These are phyloP conservation scores for Taiozyma sp. DNA, from an alignment of 1,139 yeast species.

Conservation along the genomic window DNA sequence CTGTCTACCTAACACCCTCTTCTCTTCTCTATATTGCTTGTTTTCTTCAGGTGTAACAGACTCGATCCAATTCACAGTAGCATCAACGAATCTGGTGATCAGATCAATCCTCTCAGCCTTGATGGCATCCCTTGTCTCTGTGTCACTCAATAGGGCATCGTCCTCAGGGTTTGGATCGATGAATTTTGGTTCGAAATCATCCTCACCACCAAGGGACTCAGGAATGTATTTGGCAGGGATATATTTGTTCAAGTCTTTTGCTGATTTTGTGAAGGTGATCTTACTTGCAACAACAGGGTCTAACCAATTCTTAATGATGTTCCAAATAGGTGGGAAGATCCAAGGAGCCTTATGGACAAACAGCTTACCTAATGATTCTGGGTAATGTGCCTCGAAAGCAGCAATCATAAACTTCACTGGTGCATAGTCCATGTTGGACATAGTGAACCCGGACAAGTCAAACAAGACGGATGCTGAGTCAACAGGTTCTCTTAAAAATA, in stretches of 20 bases:
- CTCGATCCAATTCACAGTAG: constrained; percentile 67
- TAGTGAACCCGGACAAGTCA: constrained; percentile 68
- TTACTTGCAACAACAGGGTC: constrained; percentile 87
- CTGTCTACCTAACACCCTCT: constrained; percentile 43
- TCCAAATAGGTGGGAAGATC: constrained; percentile 86
- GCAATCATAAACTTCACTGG: constrained; percentile 75
- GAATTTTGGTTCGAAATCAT: constrained; percentile 48
- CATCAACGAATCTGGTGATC: constrained; percentile 42
- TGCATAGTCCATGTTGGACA: constrained; percentile 77
- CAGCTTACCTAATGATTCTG: constrained; percentile 73
- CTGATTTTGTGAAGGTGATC: constrained; percentile 62
- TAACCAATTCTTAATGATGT: constrained; percentile 75
- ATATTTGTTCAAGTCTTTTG: constrained; percentile 51
- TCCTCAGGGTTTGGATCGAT: constrained; percentile 49
- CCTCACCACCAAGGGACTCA: constrained; percentile 60
- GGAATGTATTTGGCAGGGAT: constrained; percentile 53
- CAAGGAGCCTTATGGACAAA: constrained; percentile 87
- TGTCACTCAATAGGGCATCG: constrained; percentile 37
- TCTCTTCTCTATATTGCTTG: constrained; percentile 37
- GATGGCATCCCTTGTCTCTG: constrained; percentile 35
- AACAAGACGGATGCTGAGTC: constrained; percentile 73
- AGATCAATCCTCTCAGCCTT: constrained; percentile 43
- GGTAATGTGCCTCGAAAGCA: constrained; percentile 83
- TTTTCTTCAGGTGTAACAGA: constrained; percentile 40
- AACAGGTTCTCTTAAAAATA: constrained; percentile 55